Percentiles rank a stretch among this genome's conserved stretches.
phyloP scores from a whole-genome alignment of 257 asterid species.

The Penstemon newberryi region DNA sequence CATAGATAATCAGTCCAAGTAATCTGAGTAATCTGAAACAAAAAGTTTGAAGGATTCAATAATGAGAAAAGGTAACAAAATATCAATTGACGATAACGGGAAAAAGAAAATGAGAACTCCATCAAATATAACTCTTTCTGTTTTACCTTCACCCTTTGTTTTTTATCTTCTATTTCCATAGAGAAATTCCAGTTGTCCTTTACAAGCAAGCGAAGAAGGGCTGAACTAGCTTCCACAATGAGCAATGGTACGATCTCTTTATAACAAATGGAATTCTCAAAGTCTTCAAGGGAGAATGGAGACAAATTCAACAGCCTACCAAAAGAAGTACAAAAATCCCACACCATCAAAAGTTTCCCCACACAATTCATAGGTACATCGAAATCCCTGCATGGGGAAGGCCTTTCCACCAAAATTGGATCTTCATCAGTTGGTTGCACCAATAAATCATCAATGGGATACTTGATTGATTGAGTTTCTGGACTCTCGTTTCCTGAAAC shows the following conservation, averaged over 20 bases:
- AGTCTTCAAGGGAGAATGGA: conserved; percentile 92
- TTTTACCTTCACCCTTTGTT: conserved; percentile 73
- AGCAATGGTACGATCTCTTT: conserved; percentile 73
- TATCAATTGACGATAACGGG: conserved; percentile 12
- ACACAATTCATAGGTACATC: conserved; percentile 75
- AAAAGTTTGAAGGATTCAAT: conserved; percentile 16
- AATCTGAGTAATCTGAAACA: conserved; percentile 66
- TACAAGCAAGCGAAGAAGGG: conserved; percentile 75
- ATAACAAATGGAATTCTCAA: conserved; percentile 77
- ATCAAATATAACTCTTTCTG: background rate
- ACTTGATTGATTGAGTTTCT: conserved; percentile 38
- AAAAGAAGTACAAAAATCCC: conserved; percentile 86
- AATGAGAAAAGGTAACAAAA: conserved; percentile 14
- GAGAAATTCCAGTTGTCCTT: conserved; percentile 62
- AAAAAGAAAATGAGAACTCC: conserved; percentile 11
- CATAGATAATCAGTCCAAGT: conserved; percentile 78
- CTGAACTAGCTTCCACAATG: conserved; percentile 69
- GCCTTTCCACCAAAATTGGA: conserved; percentile 55
- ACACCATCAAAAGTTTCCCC: conserved; percentile 86
- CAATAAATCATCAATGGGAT: conserved; percentile 84
- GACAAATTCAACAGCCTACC: conserved; percentile 69
- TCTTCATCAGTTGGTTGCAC: conserved; percentile 69
- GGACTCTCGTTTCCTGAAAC: conserved; percentile 47
- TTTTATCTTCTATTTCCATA: conserved; percentile 49
- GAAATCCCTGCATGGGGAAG: conserved; percentile 69